These are phyloP conservation scores for Fusarium nanum DNA, from an alignment of 2,329 filamentous ascomycete species.

Conservation along the genomic window DNA sequence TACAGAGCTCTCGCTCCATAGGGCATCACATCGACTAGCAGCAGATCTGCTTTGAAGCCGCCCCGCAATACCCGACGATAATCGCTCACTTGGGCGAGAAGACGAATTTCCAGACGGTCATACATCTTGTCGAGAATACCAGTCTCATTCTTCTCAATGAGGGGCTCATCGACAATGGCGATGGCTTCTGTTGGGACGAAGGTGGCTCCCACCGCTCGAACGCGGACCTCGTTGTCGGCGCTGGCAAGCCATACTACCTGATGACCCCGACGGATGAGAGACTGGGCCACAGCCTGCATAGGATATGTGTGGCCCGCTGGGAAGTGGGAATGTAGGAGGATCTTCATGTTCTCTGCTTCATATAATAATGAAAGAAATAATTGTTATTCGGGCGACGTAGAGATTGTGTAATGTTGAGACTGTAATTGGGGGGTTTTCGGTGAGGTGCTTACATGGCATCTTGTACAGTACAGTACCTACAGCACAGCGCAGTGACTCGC, in stretches of 20 bases:
- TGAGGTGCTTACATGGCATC: constrained; percentile 4
- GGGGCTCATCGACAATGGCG: constrained; percentile 48
- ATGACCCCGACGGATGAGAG: constrained; percentile 53
- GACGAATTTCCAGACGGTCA: constrained; percentile 42
- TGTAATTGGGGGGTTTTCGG: neutral
- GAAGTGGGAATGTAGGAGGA: constrained; percentile 55
- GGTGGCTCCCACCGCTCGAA: constrained; percentile 50
- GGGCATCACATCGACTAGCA: constrained; percentile 55
- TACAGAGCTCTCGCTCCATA: constrained; percentile 52
- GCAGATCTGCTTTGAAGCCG: constrained; percentile 47
- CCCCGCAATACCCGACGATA: constrained; percentile 48
- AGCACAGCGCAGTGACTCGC: neutral
- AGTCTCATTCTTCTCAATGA: constrained; percentile 45
- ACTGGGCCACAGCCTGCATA: constrained; percentile 54
- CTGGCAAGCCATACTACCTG: constrained; percentile 54
- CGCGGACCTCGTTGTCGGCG: constrained; percentile 50
- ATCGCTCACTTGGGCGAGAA: constrained; percentile 53
- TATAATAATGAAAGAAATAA: neutral
- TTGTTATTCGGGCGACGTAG: neutral
- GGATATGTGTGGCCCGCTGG: constrained; percentile 55
- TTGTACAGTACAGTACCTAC: neutral
- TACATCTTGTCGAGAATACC: constrained; percentile 50
- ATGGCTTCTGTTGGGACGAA: constrained; percentile 51
- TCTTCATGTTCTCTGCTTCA: constrained; percentile 48
- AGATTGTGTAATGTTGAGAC: constrained; percentile 1